Evolutionary conservation across 2,329 filamentous ascomycete genomes (phyloP).

Genomic region (Chrysosporium queenslandicum): DNA sequence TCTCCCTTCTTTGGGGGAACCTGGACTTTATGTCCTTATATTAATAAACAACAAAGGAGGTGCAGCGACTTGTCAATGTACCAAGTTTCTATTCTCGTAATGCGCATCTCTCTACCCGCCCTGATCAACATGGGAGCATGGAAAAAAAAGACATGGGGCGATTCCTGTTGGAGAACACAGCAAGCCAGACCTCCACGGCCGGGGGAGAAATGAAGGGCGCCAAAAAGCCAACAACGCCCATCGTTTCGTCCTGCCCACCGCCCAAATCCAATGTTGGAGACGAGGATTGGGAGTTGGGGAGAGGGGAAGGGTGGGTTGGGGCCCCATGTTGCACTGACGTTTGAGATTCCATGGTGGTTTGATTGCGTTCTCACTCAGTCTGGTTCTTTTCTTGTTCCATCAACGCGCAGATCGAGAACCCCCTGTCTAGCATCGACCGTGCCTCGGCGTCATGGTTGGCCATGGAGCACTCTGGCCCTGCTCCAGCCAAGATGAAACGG

Average conservation of each 20-base stretch:
- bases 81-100: not conserved
- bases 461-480: constrained; percentile 2
- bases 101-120: constrained; percentile 3
- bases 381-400: constrained; percentile 1
- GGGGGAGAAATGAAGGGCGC: not conserved
- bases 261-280: too few species aligned
- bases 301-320: not conserved
- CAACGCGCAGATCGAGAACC: constrained; percentile 1
- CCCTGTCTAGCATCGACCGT: constrained; percentile 1
- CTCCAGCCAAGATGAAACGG: constrained; percentile 7
- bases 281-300: not conserved
- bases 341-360: constrained; percentile 12
- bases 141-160: not conserved
- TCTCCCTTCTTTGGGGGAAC: too few species aligned
- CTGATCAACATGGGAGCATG: not conserved
- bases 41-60: not conserved
- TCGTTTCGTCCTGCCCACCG: not conserved
- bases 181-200: too few species aligned
- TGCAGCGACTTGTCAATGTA: not conserved
- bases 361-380: not conserved
- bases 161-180: too few species aligned
- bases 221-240: not conserved
- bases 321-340: constrained; percentile 10
- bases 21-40: too few species aligned
- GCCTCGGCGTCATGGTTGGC: not conserved